Percentiles rank a stretch among this genome's conserved stretches.
Evolutionary conservation across 2,329 filamentous ascomycete species (phyloP).

Genomic region (Clarireedia paspali): DNA sequence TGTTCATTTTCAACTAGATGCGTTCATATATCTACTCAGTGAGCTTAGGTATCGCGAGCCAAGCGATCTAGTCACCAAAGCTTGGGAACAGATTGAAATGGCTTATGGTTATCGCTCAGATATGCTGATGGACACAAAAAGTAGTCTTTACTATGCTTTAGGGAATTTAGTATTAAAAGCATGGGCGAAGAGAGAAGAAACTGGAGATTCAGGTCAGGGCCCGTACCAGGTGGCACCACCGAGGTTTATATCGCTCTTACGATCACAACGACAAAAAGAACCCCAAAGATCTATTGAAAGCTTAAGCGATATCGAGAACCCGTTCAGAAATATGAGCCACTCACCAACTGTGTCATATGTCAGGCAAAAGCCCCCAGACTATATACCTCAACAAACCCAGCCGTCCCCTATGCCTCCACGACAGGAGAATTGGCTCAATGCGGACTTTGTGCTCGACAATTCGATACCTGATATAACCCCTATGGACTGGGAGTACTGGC

Average conservation of each 20-base stretch:
- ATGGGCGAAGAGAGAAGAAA: constrained; percentile 26
- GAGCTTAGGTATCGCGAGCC: constrained; percentile 27
- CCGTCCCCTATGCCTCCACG: not conserved
- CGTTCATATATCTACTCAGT: constrained; percentile 30
- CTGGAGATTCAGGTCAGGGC: constrained; percentile 8
- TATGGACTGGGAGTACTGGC: constrained; percentile 28
- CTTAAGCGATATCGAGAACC: not conserved
- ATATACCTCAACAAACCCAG: not conserved
- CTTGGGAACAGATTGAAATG: constrained; percentile 26
- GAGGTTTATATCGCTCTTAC: constrained; percentile 11
- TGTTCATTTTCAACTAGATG: constrained; percentile 30
- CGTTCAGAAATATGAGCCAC: not conserved
- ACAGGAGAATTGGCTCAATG: constrained; percentile 3
- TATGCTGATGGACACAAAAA: constrained; percentile 24
- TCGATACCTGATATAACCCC: constrained; percentile 20
- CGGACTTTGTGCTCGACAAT: constrained; percentile 13
- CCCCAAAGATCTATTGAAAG: not conserved
- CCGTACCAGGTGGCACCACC: constrained; percentile 2
- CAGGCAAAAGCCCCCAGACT: constrained; percentile 1
- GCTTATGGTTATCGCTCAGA: constrained; percentile 27
- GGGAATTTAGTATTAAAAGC: constrained; percentile 27
- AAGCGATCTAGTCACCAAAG: constrained; percentile 25
- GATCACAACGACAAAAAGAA: constrained; percentile 16
- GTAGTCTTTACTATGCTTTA: constrained; percentile 23
- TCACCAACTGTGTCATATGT: constrained; percentile 4